Conservation (phyloP, 345 rosid species). For the Sisymbrium altissimum region DNA sequence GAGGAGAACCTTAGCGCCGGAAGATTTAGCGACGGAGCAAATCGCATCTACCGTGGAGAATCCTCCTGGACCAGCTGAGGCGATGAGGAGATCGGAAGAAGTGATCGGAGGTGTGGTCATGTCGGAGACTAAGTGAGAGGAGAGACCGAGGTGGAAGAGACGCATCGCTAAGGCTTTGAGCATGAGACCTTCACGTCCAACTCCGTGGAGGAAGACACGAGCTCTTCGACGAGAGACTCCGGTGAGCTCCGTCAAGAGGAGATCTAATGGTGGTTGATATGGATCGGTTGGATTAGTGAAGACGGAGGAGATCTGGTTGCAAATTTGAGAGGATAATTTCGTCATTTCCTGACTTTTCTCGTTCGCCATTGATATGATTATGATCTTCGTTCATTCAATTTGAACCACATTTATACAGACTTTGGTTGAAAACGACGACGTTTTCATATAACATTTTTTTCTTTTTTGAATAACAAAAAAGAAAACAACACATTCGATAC, state of each 20-base stretch:
- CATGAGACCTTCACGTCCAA: conserved; percentile 89
- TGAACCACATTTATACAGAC: conserved; percentile 2
- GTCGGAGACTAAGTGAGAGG: conserved; percentile 74
- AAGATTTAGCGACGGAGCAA: conserved; percentile 56
- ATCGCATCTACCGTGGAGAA: conserved; percentile 87
- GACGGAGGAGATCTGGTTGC: conserved; percentile 59
- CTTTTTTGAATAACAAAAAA: not conserved
- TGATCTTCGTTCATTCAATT: not conserved
- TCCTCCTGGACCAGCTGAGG: conserved; percentile 82
- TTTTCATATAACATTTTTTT: not conserved
- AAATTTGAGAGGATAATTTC: conserved; percentile 53
- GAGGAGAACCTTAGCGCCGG: conserved; percentile 58
- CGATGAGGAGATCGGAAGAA: conserved; percentile 60
- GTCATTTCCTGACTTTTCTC: conserved; percentile 21
- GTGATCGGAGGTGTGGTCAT: conserved; percentile 79
- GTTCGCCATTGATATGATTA: conserved; percentile 20
- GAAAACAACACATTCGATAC: not conserved
- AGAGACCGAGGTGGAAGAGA: conserved; percentile 71
- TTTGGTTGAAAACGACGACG: not conserved
- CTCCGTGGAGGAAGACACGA: conserved; percentile 73
- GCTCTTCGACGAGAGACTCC: conserved; percentile 44
- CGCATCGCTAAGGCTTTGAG: conserved; percentile 85
- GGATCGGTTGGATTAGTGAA: conserved; percentile 49
- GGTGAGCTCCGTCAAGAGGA: conserved; percentile 50
- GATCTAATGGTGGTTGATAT: conserved; percentile 49